Evolutionary conservation across 1,284 basidiomycete species (phyloP), one percentile per base, ranked within the genome.

Genomic region (Ganoderma meredithae): DNA sequence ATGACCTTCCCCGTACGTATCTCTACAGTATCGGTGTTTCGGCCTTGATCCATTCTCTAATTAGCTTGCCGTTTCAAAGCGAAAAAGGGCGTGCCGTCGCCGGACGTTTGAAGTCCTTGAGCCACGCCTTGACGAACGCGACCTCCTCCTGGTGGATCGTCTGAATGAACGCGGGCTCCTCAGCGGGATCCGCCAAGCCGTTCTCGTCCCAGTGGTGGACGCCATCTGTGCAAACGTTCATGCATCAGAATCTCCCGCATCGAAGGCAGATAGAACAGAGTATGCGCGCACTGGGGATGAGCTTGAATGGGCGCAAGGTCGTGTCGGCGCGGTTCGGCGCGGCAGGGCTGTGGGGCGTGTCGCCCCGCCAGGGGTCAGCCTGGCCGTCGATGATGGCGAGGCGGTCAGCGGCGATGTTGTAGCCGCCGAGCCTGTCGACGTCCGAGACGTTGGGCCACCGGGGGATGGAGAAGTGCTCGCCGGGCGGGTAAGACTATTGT

Each of bases 121-220:
- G 77, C 97, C 97, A 99, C 55, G 85, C 86, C 71, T 82, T 82
- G n/a, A 98, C 94, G 77, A 98, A 98, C n/a, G 79, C 81, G 59
- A 95, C 86, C 84, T 93, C 93, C 76, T 96, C 89, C 44, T 81
- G 79, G 74, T 98, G 97, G 60, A 98, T 92, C 70, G 88, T 84
- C 63, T 85, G 84, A 71, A 98, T 97, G 71, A 93, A 85, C 12
- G 81, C 77, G 0, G 97, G 96, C 75, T 98, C 96, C 31, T 86
- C 80, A 1, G 80, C 75, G 49, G 87, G 83, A 73, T 95, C 83
- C 6, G 75, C 75, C 22, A 95, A 83, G 0, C 96, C 95, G 76
- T 93, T 92, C 81, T 96, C 94, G 75, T 97, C 96, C 76, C 91
- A 97, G 76, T 97, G 96, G 78, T 98, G 96, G 2, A 97, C 93